These are phyloP conservation scores for Lecanosticta acicola DNA, from an alignment of 2,329 filamentous ascomycete genomes.

Conservation along the genomic window DNA sequence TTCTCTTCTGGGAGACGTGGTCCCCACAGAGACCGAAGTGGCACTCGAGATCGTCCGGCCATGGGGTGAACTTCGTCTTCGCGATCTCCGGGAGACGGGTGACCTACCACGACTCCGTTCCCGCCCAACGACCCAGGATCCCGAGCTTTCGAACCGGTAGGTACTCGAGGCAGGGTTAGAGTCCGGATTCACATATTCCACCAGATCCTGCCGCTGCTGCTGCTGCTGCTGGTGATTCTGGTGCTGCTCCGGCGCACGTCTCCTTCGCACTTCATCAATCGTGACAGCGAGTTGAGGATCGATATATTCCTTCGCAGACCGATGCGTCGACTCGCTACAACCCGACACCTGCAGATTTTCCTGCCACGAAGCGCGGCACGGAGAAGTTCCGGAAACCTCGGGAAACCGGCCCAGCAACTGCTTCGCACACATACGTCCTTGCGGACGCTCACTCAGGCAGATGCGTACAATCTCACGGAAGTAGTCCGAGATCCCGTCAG, in stretches of 20 bases:
- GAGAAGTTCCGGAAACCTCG: slow-evolving; percentile 9
- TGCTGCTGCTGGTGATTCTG: slow-evolving; percentile 20
- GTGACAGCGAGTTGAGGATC: slow-evolving; percentile 42
- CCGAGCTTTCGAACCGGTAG: slow-evolving; percentile 40
- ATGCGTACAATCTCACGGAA: slow-evolving; percentile 69
- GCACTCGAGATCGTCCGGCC: slow-evolving; percentile 27
- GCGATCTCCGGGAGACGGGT: slow-evolving; percentile 32
- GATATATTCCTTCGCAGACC: slow-evolving; percentile 45
- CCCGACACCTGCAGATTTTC: slow-evolving; percentile 28
- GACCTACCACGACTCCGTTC: slow-evolving; percentile 29
- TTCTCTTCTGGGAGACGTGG: slow-evolving; percentile 2
- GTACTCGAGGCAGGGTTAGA: slow-evolving; percentile 40
- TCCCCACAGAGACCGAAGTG: slow-evolving; percentile 22
- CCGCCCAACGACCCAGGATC: slow-evolving; percentile 40
- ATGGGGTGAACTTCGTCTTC: slow-evolving; percentile 32
- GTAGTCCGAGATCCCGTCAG: slow-evolving; percentile 64
- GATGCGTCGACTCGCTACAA: slow-evolving; percentile 36
- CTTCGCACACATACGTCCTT: slow-evolving; percentile 65
- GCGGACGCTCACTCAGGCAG: slow-evolving; percentile 70
- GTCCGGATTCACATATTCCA: slow-evolving; percentile 31
- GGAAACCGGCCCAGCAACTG: slow-evolving; percentile 68
- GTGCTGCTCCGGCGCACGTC: neutral
- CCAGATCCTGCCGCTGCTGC: slow-evolving; percentile 21
- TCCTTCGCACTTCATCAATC: slow-evolving; percentile 37
- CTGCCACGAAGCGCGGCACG: neutral